Base-by-base conservation (phyloP, 2,329 filamentous ascomycete species). In the Neonectria faginata region DNA sequence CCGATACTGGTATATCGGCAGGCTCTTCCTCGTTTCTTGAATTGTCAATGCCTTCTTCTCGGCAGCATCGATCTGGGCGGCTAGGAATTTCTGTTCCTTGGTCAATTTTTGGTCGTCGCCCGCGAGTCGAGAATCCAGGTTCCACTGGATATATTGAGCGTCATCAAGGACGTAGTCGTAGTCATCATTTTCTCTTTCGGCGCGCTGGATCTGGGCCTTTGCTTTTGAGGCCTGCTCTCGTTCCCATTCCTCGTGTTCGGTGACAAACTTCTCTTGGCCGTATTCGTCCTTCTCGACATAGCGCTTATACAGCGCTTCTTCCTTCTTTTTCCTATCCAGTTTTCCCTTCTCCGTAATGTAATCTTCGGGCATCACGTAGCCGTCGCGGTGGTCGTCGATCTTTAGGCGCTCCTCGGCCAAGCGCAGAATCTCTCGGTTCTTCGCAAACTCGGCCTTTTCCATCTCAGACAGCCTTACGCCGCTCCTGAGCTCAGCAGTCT, bases 181-280 rank as follows among this genome's bases (percentile, higher is more conserved):
- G 63, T 97, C 91, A 12, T 94, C 90, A 57, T 94, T 90, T 14
- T 92, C 89, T 39, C 90, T 86, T 75, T 97, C 93, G 0, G 89
- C 82, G 57, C 89, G 88, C 69, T 88, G 86, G 64, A 97, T 93
- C 76, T 97, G 94, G 1, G 93, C 90, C 77, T 95, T 96, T 6
- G 93, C 94, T 78, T 97, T 97, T 61, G 90, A 86, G 1, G 91
- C 87, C 80, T 98, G 95, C 76, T 98, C 95, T 62, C 89, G 84
- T 77, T 99, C 96, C 95, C 95, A 99, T 75, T 97, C 92, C 67
- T 99, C 94, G 68, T 97, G 92, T 77, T 99, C 96, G 0, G 94
- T 97, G 62, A 97, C 88, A 72, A 93, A 97, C 72, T 91, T 91
- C 77, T 97, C 95, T 68, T 96, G 90, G 5, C 94, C 94, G 72